Base-by-base conservation (phyloP, 2,329 filamentous ascomycete species). In the Zasmidium citrigriseum region DNA sequence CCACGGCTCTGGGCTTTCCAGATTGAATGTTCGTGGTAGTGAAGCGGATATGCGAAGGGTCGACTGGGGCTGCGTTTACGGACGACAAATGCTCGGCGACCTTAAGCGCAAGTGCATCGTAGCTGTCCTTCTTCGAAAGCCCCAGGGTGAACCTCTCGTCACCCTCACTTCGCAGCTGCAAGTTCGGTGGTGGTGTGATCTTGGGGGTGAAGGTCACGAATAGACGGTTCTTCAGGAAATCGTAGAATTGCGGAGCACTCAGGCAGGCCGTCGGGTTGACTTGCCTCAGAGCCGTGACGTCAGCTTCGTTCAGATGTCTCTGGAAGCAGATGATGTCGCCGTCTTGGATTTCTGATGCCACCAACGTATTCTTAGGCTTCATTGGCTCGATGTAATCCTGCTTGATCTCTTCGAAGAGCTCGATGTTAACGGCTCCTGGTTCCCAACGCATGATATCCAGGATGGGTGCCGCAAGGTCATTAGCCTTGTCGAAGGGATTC, bases 261-360 rank as follows among this genome's bases (percentile, higher is more conserved):
- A 72, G 54, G 45, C 62, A 66, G 3, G 68, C 68, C 3, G 66
- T 64, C 1, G 69, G 70, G 22, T 68, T 69, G 14, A 55, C 68
- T 49, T 70, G 65, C 38, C 61, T 57, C 18, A 72, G 57, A 16
- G 67, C 65, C 10, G 48, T 55, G 1, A 57, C 57, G 50, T 73
- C 70, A 2, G 59, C 55, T 20, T 83, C 81, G 23, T 74, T 75
- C 34, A 84, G 76, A 23, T 83, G 78, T 59, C 85, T 85, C 73
- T 99, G 95, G 77, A 98, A 97, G 71, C 93, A 96, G 57, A 99
- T 86, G 66, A 99, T 96, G 71, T 99, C 95, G 50, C 95, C 95
- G 68, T 99, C 93, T 72, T 98, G 93, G 22, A 99, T 89, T 73
- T 99, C 96, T 1, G 95, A 95, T 59, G 90, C 87, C 65, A 92